These are phyloP conservation scores for Chaetomiaceae sp. DNA, from an alignment of 2,329 filamentous ascomycete genomes.

Conservation along the genomic window DNA sequence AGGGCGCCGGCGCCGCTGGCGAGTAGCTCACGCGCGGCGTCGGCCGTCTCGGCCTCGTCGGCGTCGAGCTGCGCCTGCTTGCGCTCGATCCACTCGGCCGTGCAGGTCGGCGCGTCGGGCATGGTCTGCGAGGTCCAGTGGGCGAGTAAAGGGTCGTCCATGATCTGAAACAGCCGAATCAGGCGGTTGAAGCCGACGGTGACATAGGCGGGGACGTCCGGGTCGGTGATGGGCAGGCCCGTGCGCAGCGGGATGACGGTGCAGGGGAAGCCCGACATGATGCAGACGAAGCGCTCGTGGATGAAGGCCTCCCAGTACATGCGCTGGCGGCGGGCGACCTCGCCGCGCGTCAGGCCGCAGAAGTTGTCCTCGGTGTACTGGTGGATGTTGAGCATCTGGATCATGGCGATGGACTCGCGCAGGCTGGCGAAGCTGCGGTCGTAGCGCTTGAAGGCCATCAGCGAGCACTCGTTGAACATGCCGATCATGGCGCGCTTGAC, in stretches of 20 bases:
- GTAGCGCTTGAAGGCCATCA: slow-evolving; percentile 11
- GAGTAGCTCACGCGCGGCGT: neutral
- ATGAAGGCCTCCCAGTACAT: slow-evolving; percentile 12
- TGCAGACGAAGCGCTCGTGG: slow-evolving; percentile 9
- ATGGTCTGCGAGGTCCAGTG: slow-evolving; percentile 6
- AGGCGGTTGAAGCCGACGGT: slow-evolving; percentile 10
- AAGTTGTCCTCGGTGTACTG: slow-evolving; percentile 8
- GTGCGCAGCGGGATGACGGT: neutral
- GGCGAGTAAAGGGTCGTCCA: slow-evolving; percentile 1
- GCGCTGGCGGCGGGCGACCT: slow-evolving; percentile 8
- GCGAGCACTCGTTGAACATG: slow-evolving; percentile 7
- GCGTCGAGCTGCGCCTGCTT: slow-evolving; percentile 10
- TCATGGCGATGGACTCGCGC: slow-evolving; percentile 8
- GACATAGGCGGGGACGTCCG: neutral
- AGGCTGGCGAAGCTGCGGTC: slow-evolving; percentile 7
- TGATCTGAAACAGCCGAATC: slow-evolving; percentile 2
- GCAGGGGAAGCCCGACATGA: slow-evolving; percentile 7
- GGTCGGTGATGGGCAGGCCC: slow-evolving; percentile 6
- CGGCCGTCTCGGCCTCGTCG: slow-evolving; percentile 10
- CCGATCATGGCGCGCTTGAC: slow-evolving; percentile 7
- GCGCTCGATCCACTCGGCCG: slow-evolving; percentile 8
- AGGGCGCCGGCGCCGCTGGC: slow-evolving; percentile 1
- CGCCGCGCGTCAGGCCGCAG: neutral
- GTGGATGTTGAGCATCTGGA: slow-evolving; percentile 12
- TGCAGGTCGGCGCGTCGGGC: neutral